Evolutionary conservation across 768 basidiomycete genomes (phyloP).

Genomic region (Coprinopsis sp.): DNA sequence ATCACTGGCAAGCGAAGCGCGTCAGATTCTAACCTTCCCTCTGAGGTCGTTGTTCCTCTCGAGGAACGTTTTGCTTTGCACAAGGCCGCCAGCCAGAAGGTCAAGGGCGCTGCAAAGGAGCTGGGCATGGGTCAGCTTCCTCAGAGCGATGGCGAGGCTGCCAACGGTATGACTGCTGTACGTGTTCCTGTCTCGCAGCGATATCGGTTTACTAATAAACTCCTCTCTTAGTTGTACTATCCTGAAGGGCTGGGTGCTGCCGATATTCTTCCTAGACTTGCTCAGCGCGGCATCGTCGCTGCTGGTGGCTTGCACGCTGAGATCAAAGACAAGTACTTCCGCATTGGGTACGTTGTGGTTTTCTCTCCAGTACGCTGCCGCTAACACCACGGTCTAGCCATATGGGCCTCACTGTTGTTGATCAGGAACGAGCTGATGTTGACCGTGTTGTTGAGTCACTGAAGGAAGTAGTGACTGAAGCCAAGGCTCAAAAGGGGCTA

Average conservation of each 20-base stretch:
- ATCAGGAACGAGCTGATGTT: constrained; percentile 66
- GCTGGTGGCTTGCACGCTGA: constrained; percentile 85
- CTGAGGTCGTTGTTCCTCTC: constrained; percentile 29
- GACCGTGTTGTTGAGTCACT: constrained; percentile 66
- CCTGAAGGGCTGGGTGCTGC: constrained; percentile 75
- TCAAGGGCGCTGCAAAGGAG: constrained; percentile 61
- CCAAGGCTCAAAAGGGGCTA: constrained; percentile 25
- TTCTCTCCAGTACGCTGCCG: not conserved
- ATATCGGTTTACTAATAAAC: not conserved
- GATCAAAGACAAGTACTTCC: constrained; percentile 90
- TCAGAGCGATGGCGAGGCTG: constrained; percentile 52
- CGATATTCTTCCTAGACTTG: constrained; percentile 74
- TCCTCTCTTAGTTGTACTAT: constrained; percentile 55
- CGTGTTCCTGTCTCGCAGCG: constrained; percentile 12
- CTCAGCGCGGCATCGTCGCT: constrained; percentile 68
- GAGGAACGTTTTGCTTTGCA: constrained; percentile 78
- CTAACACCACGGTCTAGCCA: constrained; percentile 38
- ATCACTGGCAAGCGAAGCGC: constrained; percentile 43
- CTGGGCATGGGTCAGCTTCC: constrained; percentile 78
- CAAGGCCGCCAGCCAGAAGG: constrained; percentile 54
- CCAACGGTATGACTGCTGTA: constrained; percentile 95
- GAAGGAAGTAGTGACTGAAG: constrained; percentile 49
- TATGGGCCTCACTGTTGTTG: constrained; percentile 85
- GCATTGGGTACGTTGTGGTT: constrained; percentile 65
- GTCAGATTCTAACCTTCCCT: not conserved